These are phyloP conservation scores for Blastobotrys parvus DNA, from an alignment of 805 yeast genomes.

Conservation along the genomic window DNA sequence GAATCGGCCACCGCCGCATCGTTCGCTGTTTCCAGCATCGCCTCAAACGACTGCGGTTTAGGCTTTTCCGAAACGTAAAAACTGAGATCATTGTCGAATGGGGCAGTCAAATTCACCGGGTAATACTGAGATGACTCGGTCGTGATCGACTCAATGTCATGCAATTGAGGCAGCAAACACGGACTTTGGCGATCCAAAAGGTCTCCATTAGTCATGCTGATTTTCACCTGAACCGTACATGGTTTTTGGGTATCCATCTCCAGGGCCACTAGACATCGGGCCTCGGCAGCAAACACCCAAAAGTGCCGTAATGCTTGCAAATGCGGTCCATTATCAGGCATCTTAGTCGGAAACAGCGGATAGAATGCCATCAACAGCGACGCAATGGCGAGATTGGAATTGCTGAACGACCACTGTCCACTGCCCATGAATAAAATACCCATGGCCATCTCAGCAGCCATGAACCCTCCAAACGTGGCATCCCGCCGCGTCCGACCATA, in stretches of 20 bases:
- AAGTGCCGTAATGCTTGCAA: constrained; percentile 81
- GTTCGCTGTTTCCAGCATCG: background rate
- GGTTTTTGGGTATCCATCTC: constrained; percentile 58
- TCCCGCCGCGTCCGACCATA: constrained; percentile 41
- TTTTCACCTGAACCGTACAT: constrained; percentile 38
- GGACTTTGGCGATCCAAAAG: constrained; percentile 43
- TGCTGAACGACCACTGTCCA: constrained; percentile 76
- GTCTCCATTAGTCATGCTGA: constrained; percentile 31
- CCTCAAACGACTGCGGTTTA: background rate
- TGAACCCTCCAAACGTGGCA: constrained; percentile 56
- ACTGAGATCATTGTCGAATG: background rate
- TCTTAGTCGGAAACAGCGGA: constrained; percentile 52
- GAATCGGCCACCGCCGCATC: background rate
- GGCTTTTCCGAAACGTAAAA: background rate
- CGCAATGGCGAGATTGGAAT: constrained; percentile 56
- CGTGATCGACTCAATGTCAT: constrained; percentile 39
- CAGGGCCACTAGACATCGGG: constrained; percentile 69
- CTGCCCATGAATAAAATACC: constrained; percentile 90
- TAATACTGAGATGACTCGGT: constrained; percentile 44
- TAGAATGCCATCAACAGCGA: constrained; percentile 65
- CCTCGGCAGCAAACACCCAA: constrained; percentile 80
- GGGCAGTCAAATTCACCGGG: constrained; percentile 30
- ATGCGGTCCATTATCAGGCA: constrained; percentile 46
- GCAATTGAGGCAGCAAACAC: constrained; percentile 55
- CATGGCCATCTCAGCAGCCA: constrained; percentile 71